A percentile compares a stretch with the other conserved stretches of the same genome.
Conservation (phyloP, 306 rosid genomes). For the Cajanus cajan region DNA sequence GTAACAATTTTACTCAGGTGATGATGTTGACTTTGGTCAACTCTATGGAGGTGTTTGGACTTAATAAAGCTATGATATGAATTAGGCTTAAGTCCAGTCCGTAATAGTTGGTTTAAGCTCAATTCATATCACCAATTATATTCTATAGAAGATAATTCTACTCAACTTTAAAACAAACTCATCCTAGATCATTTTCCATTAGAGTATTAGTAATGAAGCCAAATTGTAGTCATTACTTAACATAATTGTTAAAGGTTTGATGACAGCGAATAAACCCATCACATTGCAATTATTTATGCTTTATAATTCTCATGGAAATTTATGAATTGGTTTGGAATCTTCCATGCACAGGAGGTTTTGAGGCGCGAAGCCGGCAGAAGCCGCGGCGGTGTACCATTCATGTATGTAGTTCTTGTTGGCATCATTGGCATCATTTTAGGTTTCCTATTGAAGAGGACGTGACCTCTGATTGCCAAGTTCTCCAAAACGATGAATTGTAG, state of each 20-base stretch:
- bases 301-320: background rate
- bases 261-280: background rate
- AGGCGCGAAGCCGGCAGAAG: slow-evolving; percentile 45
- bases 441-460: slow-evolving; percentile 71
- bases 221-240: background rate
- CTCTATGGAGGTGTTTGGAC: background rate
- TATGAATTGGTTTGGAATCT: background rate
- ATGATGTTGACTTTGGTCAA: background rate
- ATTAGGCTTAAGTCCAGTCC: background rate
- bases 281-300: background rate
- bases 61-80: background rate
- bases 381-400: slow-evolving; percentile 51
- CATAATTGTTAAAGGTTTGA: background rate
- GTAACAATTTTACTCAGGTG: background rate
- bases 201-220: background rate
- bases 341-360: slow-evolving; percentile 58
- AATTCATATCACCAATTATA: background rate
- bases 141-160: background rate
- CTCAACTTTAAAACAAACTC: background rate
- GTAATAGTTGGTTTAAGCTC: background rate
- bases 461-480: slow-evolving; percentile 25
- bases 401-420: slow-evolving; percentile 60
- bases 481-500: slow-evolving; percentile 38
- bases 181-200: background rate
- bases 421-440: slow-evolving; percentile 79